Evolutionary conservation across 306 rosid genomes (phyloP).

Genomic region (Rosa lucieae): DNA sequence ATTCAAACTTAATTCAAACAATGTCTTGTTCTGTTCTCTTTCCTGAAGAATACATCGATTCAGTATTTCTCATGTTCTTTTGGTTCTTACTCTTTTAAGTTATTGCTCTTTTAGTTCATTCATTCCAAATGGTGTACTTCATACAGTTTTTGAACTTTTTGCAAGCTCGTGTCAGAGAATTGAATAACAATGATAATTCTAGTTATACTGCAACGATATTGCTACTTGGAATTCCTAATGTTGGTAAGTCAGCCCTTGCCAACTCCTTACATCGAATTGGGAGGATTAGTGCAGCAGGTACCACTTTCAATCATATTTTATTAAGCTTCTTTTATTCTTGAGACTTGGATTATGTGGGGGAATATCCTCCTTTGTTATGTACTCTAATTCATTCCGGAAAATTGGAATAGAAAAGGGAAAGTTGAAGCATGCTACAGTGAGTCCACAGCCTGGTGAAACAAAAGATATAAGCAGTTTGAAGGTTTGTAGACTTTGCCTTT

Average conservation of each 20-base stretch:
- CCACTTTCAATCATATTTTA: neutral
- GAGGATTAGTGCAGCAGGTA: constrained; percentile 91
- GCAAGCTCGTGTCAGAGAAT: constrained; percentile 60
- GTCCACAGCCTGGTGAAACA: constrained; percentile 82
- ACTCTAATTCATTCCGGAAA: neutral
- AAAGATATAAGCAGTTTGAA: constrained; percentile 80
- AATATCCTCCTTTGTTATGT: neutral
- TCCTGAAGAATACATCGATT: neutral
- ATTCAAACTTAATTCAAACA: neutral
- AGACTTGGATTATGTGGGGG: neutral
- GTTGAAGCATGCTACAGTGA: constrained; percentile 71
- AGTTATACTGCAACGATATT: constrained; percentile 62
- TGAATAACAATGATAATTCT: constrained; percentile 44
- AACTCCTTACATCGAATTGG: constrained; percentile 86
- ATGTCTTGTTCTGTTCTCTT: neutral
- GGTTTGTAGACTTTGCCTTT: constrained; percentile 41
- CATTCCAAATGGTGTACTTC: constrained; percentile 15
- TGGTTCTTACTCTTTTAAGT: neutral
- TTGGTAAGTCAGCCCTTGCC: constrained; percentile 88
- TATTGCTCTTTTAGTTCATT: constrained; percentile 7
- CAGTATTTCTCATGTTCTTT: neutral
- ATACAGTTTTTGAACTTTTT: constrained; percentile 70
- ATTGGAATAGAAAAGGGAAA: constrained; percentile 71
- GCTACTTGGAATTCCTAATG: constrained; percentile 86
- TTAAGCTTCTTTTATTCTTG: neutral